Evolutionary conservation across 768 basidiomycete species (phyloP), one percentile per base, ranked within the genome.

Genomic region (Holtermanniella nyarrowii): DNA sequence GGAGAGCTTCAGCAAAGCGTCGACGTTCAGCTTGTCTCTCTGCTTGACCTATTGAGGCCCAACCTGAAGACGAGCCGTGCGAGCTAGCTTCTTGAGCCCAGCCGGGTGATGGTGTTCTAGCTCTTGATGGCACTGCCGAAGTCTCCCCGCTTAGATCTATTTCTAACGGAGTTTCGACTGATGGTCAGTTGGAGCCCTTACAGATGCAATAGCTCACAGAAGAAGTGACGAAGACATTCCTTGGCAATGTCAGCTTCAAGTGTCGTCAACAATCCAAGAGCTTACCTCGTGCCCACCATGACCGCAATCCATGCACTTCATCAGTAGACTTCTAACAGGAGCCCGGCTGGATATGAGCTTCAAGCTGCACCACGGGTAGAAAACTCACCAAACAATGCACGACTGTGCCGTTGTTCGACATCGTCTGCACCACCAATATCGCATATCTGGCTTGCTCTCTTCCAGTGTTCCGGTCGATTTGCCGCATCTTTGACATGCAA

Each of bases 281-380:
- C 59, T 49, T n/a, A 51, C 57, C 27, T 59, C 53, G 53, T 67
- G 65, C 13, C 65, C 65, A 20, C 63, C 62, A 57, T 67, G 65
- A 26, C 56, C 40, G 42, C 65, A 67, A 37, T 55, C 49, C 24
- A 55, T 46, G 44, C 65, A 67, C 12, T 61, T 61, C 53, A 67
- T 49, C 53, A 53, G 61, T 5, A 67, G 27, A 0, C 65, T 62
- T 31, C 59, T 62, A 10, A 64, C 58, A 5, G 52, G 46, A 27
- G 48, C 23, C n/a, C 56, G 62, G 51, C 55, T 60, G 22, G n/a
- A 42, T 1, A 25, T 2, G 39, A 21, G 44, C 7, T 41, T 16
- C 12, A 2, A 20, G 16, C 37, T 20, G 26, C 16, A 16, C 42
- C 4, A n/a, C 2, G 21, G 12, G 13, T 37, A 27, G 26, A 3